These are phyloP conservation scores for Protea cynaroides DNA, from an alignment of 164 flowering plant genomes.

Conservation along the genomic window DNA sequence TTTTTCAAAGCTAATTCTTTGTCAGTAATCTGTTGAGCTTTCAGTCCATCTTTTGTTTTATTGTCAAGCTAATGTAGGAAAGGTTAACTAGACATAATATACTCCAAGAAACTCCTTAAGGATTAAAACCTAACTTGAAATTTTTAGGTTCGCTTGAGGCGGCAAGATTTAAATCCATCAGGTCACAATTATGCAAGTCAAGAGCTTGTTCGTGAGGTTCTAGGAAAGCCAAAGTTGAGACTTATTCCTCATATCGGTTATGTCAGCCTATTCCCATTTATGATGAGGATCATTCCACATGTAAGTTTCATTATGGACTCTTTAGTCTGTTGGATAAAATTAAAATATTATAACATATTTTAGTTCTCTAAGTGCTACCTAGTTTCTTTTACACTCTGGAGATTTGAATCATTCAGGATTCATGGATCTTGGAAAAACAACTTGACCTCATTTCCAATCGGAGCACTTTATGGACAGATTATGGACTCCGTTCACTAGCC, in stretches of 20 bases:
- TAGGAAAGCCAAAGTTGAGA: conserved; percentile 53
- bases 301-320: conserved; percentile 41
- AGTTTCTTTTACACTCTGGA: neutral
- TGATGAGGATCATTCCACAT: conserved; percentile 68
- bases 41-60: neutral
- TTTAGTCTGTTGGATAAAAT: neutral
- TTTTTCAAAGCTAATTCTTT: no score
- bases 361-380: no score
- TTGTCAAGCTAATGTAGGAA: neutral
- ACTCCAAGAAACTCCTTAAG: neutral
- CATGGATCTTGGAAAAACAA: conserved; percentile 76
- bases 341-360: neutral
- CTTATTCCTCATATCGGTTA: conserved; percentile 95
- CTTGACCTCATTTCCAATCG: conserved; percentile 80
- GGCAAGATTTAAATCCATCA: conserved; percentile 41
- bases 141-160: conserved; percentile 67
- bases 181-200: conserved; percentile 34
- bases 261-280: conserved; percentile 94
- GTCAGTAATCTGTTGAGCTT: no score
- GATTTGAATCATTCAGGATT: conserved; percentile 38
- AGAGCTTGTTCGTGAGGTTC: conserved; percentile 70
- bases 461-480: conserved; percentile 79
- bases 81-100: no score
- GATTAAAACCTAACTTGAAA: neutral
- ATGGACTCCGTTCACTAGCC: conserved; percentile 82